Evolutionary conservation across 257 asterid species (phyloP).

Genomic region (Solanum appendiculatum): DNA sequence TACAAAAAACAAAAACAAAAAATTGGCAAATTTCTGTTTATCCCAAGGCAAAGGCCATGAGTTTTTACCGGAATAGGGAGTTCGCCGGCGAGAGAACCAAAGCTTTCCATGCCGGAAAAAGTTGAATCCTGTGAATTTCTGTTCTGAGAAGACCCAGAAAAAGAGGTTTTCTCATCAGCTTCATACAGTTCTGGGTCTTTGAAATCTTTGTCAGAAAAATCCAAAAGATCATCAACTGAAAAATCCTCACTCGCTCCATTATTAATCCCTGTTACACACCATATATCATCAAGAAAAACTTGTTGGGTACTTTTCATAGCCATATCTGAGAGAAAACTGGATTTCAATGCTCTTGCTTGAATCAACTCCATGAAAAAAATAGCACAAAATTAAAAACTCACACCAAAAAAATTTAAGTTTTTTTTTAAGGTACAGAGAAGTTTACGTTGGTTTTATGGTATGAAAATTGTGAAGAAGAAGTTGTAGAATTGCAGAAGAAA

Average conservation of each 20-base stretch:
- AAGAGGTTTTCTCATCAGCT: conserved; percentile 19
- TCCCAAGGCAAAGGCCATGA: background rate
- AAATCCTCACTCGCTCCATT: conserved; percentile 63
- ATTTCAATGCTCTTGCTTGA: conserved; percentile 87
- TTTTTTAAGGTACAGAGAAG: background rate
- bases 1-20: background rate
- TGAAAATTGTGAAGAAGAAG: background rate
- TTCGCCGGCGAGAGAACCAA: conserved; percentile 41
- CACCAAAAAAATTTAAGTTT: background rate
- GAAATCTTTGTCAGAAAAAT: conserved; percentile 67
- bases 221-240: conserved; percentile 92
- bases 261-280: conserved; percentile 52
- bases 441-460: background rate
- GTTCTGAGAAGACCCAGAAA: conserved; percentile 13
- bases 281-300: conserved; percentile 52
- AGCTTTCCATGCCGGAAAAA: conserved; percentile 48
- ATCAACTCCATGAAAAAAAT: conserved; percentile 58
- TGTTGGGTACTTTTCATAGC: conserved; percentile 36
- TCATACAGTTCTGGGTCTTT: conserved; percentile 32
- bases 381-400: background rate
- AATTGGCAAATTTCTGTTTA: background rate
- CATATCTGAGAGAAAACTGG: conserved; percentile 68
- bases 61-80: conserved; percentile 64
- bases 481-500: background rate
- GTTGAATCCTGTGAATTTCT: conserved; percentile 29